These are phyloP conservation scores for Byssoonygena ceratinophila DNA, from an alignment of 2,329 filamentous ascomycete genomes.

Conservation along the genomic window DNA sequence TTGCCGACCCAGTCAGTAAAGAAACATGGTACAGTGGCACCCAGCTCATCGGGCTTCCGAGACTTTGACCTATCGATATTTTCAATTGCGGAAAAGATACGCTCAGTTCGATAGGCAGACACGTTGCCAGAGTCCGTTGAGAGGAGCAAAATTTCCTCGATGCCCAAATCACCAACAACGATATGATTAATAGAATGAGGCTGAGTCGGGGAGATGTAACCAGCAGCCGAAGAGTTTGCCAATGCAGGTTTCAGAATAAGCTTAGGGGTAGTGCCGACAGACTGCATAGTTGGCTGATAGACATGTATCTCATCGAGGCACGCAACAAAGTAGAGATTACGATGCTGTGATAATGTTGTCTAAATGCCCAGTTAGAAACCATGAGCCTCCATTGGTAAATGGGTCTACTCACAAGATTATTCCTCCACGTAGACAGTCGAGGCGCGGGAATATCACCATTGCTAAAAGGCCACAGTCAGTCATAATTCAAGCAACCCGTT, in stretches of 20 bases:
- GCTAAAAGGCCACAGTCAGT: slow-evolving; percentile 16
- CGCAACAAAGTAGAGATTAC: slow-evolving; percentile 40
- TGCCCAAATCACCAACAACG: slow-evolving; percentile 57
- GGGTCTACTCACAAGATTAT: slow-evolving; percentile 31
- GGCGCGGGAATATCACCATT: slow-evolving; percentile 24
- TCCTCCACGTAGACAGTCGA: slow-evolving; percentile 32
- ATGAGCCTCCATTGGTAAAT: slow-evolving; percentile 8
- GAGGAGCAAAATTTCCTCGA: slow-evolving; percentile 57
- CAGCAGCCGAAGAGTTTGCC: slow-evolving; percentile 36
- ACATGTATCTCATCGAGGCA: slow-evolving; percentile 34
- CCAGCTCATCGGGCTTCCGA: slow-evolving; percentile 14
- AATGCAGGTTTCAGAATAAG: slow-evolving; percentile 36
- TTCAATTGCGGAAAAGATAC: slow-evolving; percentile 39
- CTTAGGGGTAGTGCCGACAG: slow-evolving; percentile 29
- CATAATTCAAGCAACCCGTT: not conserved
- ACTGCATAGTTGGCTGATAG: slow-evolving; percentile 35
- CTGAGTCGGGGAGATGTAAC: slow-evolving; percentile 43
- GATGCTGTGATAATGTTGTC: slow-evolving; percentile 39
- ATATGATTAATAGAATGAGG: slow-evolving; percentile 61
- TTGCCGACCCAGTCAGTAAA: slow-evolving; percentile 64
- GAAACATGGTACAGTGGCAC: slow-evolving; percentile 41
- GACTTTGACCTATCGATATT: not conserved
- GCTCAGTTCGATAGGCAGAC: slow-evolving; percentile 55
- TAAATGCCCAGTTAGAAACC: slow-evolving; percentile 8
- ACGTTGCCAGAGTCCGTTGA: slow-evolving; percentile 68